Conservation (phyloP, 768 basidiomycete species). For the Pleurotus sapidus region DNA sequence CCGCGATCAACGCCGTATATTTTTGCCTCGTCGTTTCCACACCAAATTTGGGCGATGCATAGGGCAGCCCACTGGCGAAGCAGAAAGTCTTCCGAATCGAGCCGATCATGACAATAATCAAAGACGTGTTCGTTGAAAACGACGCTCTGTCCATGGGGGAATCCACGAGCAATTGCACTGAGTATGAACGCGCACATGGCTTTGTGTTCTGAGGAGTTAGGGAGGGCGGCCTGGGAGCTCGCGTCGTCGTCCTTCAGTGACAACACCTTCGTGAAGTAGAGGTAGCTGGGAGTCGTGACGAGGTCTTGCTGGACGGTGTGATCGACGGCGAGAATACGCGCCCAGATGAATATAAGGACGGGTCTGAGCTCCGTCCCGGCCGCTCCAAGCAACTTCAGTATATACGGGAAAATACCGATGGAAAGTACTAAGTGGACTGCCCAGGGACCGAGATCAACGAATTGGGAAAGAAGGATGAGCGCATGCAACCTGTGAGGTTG, state of each 20-base stretch:
- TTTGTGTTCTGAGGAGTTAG: slow-evolving; percentile 93
- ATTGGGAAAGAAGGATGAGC: slow-evolving; percentile 93
- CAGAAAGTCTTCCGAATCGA: slow-evolving; percentile 89
- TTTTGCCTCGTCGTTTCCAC: slow-evolving; percentile 87
- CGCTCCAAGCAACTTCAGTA: slow-evolving; percentile 92
- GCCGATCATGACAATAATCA: slow-evolving; percentile 78
- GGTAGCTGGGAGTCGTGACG: slow-evolving; percentile 78
- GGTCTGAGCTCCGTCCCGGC: slow-evolving; percentile 95
- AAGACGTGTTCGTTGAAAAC: slow-evolving; percentile 81
- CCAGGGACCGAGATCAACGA: slow-evolving; percentile 98
- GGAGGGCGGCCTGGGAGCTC: slow-evolving; percentile 46
- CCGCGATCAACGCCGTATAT: slow-evolving; percentile 74
- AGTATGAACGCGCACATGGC: slow-evolving; percentile 99
- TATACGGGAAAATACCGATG: slow-evolving; percentile 98
- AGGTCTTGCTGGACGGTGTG: slow-evolving; percentile 89
- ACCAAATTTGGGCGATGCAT: slow-evolving; percentile 96
- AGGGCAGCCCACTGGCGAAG: slow-evolving; percentile 92
- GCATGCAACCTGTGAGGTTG: slow-evolving; percentile 95
- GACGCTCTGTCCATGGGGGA: slow-evolving; percentile 78
- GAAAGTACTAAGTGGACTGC: slow-evolving; percentile 94
- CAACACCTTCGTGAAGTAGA: slow-evolving; percentile 81
- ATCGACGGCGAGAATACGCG: slow-evolving; percentile 96
- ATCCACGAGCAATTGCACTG: slow-evolving; percentile 83
- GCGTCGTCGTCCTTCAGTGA: slow-evolving; percentile 61
- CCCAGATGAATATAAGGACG: slow-evolving; percentile 98